phyloP scores from a whole-genome alignment of 768 basidiomycete species.

The Antrodiella citrinella region DNA sequence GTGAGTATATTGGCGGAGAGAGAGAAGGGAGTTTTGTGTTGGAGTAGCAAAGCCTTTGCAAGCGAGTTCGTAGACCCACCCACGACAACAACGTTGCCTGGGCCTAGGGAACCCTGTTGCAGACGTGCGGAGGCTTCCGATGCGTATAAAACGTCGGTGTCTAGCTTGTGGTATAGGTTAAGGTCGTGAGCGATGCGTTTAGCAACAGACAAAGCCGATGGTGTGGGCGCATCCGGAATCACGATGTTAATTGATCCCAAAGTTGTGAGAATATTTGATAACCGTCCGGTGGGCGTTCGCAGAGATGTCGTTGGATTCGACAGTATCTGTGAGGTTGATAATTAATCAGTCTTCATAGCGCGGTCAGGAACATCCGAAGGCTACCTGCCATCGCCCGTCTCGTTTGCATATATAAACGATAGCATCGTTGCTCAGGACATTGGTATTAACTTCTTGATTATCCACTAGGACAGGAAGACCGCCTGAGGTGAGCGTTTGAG shows the following conservation, averaged over 20 bases:
- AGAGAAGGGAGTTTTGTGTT: constrained; percentile 14
- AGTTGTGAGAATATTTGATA: constrained; percentile 59
- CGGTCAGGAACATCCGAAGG: no score
- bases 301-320: not conserved
- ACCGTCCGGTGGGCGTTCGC: constrained; percentile 39
- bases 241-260: constrained; percentile 48
- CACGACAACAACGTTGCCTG: constrained; percentile 54
- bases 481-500: no score
- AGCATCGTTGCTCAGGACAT: not conserved
- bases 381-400: not conserved
- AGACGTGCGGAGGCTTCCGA: constrained; percentile 23
- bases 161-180: constrained; percentile 60
- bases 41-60: constrained; percentile 10
- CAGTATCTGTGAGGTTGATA: no score
- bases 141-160: constrained; percentile 49
- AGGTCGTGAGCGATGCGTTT: constrained; percentile 62
- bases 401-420: not conserved
- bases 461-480: no score
- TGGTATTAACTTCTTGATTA: not conserved
- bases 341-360: no score
- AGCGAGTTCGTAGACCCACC: constrained; percentile 27
- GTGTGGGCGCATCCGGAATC: constrained; percentile 26
- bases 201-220: constrained; percentile 44
- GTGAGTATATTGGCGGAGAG: constrained; percentile 2
- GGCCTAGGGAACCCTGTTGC: constrained; percentile 24